These are phyloP conservation scores for Blastobotrys indianensis DNA, from an alignment of 1,139 yeast genomes.

Conservation along the genomic window DNA sequence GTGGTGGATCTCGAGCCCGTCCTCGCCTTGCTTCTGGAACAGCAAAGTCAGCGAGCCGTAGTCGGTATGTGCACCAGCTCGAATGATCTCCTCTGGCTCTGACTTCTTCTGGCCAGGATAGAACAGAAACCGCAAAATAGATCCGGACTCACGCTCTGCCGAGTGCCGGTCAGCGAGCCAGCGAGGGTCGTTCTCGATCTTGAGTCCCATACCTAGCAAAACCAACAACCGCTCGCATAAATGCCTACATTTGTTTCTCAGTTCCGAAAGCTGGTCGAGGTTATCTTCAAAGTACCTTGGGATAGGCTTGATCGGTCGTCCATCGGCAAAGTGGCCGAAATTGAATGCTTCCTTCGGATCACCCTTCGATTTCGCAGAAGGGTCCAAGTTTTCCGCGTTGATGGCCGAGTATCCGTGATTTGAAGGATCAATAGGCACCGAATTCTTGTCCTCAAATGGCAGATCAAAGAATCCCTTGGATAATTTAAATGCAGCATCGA, in stretches of 20 bases:
- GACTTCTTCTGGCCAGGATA: slow-evolving; percentile 56
- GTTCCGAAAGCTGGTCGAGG: slow-evolving; percentile 26
- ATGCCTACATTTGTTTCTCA: slow-evolving; percentile 40
- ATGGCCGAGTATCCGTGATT: slow-evolving; percentile 61
- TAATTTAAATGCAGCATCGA: slow-evolving; percentile 46
- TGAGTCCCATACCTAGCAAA: slow-evolving; percentile 54
- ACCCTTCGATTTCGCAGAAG: slow-evolving; percentile 40
- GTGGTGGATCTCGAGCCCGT: slow-evolving; percentile 63
- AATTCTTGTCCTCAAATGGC: slow-evolving; percentile 45
- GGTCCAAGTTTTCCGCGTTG: slow-evolving; percentile 50
- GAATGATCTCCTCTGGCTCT: slow-evolving; percentile 49
- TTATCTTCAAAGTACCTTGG: slow-evolving; percentile 29
- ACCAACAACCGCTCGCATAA: slow-evolving; percentile 31
- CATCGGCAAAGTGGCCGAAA: slow-evolving; percentile 31
- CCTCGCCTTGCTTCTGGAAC: slow-evolving; percentile 64
- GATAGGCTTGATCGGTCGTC: slow-evolving; percentile 39
- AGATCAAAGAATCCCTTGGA: slow-evolving; percentile 53
- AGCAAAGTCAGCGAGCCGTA: slow-evolving; percentile 68
- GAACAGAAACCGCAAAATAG: slow-evolving; percentile 62
- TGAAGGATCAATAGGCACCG: slow-evolving; percentile 43
- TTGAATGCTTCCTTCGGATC: slow-evolving; percentile 58
- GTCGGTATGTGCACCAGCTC: slow-evolving; percentile 87
- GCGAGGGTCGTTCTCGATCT: slow-evolving; percentile 44
- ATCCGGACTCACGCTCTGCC: slow-evolving; percentile 44
- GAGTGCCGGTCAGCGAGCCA: slow-evolving; percentile 59